A percentile compares a stretch with the other conserved stretches of the same genome.
These are phyloP conservation scores for Rhytidhysteron rufulum DNA, from an alignment of 2,329 filamentous ascomycete genomes.

Conservation along the genomic window DNA sequence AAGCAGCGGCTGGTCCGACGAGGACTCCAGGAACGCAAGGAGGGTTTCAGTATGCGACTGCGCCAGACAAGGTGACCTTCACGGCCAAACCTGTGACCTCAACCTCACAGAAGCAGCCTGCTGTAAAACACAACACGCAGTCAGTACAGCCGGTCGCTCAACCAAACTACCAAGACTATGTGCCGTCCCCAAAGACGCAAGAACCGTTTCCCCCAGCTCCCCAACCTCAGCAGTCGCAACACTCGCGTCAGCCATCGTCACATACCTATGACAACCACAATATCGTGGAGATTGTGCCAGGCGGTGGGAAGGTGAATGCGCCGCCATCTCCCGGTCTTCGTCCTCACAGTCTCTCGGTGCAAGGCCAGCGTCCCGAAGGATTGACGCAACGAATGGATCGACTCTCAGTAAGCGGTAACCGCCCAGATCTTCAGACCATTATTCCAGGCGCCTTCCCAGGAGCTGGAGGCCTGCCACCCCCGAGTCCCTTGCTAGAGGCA, in stretches of 20 bases:
- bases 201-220: conserved; percentile 24
- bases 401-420: conserved; percentile 45
- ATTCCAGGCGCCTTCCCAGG: conserved; percentile 28
- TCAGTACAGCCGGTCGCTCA: conserved; percentile 10
- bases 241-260: conserved; percentile 7
- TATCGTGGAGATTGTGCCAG: conserved; percentile 42
- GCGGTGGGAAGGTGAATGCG: conserved; percentile 21
- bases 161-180: conserved; percentile 19
- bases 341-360: conserved; percentile 29
- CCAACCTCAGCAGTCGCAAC: conserved; percentile 1
- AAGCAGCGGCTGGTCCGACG: conserved; percentile 16
- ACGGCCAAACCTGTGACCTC: conserved; percentile 36
- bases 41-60: conserved; percentile 38
- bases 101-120: conserved; percentile 15
- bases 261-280: conserved; percentile 26
- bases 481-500: conserved; percentile 82
- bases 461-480: conserved; percentile 54
- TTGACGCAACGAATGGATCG: conserved; percentile 42
- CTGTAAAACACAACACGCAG: conserved; percentile 24
- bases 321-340: conserved; percentile 29
- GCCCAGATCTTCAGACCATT: conserved; percentile 37
- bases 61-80: conserved; percentile 41
- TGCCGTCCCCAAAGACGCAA: conserved; percentile 14
- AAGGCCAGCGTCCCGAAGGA: conserved; percentile 27
- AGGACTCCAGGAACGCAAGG: conserved; percentile 14